phyloP scores from a whole-genome alignment of 176 grass and related monocot species.

The Cymbopogon citratus region DNA sequence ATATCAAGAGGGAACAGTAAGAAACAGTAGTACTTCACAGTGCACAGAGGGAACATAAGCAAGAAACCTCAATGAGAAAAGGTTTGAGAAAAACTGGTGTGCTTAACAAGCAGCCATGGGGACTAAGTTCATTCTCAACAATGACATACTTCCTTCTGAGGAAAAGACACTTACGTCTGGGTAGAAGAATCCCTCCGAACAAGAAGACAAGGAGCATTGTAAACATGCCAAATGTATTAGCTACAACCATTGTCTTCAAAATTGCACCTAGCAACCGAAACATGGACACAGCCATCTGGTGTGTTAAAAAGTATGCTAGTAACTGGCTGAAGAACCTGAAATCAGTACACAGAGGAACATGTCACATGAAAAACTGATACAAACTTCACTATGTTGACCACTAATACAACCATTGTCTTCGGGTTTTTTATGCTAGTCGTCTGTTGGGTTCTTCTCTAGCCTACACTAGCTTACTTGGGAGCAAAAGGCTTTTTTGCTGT shows the following conservation, averaged over 20 bases:
- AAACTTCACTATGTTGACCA: background rate
- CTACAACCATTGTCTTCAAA: conserved; percentile 74
- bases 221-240: conserved; percentile 73
- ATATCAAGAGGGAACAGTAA: background rate
- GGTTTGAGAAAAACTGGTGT: background rate
- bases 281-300: conserved; percentile 72
- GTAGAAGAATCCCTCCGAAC: conserved; percentile 76
- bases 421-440: no score
- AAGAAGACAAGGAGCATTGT: conserved; percentile 58
- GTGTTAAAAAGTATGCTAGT: conserved; percentile 51
- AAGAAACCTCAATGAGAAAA: background rate
- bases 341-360: background rate
- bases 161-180: conserved; percentile 45
- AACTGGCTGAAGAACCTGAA: conserved; percentile 79
- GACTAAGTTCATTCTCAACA: background rate
- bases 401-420: no score
- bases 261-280: conserved; percentile 74
- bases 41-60: background rate
- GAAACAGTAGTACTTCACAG: background rate
- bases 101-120: background rate
- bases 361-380: background rate
- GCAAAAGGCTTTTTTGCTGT: background rate
- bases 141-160: background rate
- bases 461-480: background rate
- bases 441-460: background rate